Percentiles rank a stretch among this genome's conserved stretches.
Evolutionary conservation across 257 asterid species (phyloP).

Genomic region (Ophiorrhiza pumila): DNA sequence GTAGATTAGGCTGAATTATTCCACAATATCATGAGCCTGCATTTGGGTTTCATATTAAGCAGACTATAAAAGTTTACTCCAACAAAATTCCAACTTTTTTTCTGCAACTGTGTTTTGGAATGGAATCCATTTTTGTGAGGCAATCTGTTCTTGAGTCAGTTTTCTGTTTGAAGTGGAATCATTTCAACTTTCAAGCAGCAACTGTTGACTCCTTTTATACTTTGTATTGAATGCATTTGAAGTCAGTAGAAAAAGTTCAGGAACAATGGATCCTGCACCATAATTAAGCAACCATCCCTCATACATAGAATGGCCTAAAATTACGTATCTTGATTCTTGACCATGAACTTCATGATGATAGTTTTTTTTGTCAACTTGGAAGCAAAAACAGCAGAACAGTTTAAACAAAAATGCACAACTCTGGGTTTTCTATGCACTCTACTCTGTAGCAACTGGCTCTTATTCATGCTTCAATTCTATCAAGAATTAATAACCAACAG

Average conservation of each 20-base stretch:
- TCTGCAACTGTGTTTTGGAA: conserved; percentile 12
- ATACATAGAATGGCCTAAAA: neutral
- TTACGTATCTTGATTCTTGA: neutral
- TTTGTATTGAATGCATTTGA: neutral
- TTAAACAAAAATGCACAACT: neutral
- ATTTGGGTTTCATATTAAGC: conserved; percentile 1
- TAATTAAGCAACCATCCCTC: neutral
- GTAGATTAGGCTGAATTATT: conserved; percentile 18
- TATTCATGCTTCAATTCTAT: neutral
- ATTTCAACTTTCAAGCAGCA: conserved; percentile 9
- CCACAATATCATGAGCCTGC: conserved; percentile 16
- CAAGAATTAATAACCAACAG: neutral
- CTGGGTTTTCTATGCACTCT: neutral
- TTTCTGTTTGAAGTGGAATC: conserved; percentile 1
- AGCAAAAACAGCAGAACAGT: neutral
- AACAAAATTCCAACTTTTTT: conserved; percentile 1
- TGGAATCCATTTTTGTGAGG: conserved; percentile 14
- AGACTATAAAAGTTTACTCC: neutral
- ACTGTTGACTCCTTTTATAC: neutral
- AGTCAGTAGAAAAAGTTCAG: neutral
- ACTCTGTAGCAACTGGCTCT: neutral
- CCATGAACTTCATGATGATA: neutral
- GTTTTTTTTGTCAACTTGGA: neutral
- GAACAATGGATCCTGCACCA: neutral
- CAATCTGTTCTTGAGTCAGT: neutral